Percentiles rank a stretch among this genome's conserved stretches.
Evolutionary conservation across 2,329 filamentous ascomycete genomes (phyloP).

Genomic region (Paecilomyces niveus): DNA sequence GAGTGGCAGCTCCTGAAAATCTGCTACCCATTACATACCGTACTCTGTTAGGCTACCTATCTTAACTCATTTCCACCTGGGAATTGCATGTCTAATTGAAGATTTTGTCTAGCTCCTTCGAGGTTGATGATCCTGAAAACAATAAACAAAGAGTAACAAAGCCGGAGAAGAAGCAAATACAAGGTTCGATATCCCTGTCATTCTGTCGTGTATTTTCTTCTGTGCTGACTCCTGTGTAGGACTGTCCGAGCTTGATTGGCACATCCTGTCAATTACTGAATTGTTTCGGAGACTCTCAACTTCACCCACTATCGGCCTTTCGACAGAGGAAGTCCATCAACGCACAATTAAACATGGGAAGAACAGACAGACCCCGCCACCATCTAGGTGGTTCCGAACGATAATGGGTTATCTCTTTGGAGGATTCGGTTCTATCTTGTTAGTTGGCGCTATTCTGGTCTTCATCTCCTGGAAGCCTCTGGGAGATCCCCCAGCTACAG

Average conservation of each 20-base stretch:
- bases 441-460: slow-evolving; percentile 62
- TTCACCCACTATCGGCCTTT: slow-evolving; percentile 53
- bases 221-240: not conserved
- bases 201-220: not conserved
- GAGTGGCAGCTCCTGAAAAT: no score
- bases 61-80: no score
- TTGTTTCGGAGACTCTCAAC: slow-evolving; percentile 54
- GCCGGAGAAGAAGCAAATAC: not conserved
- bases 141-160: no score
- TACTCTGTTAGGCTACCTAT: no score
- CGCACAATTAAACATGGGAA: slow-evolving; percentile 55
- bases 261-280: slow-evolving; percentile 48
- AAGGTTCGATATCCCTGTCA: not conserved
- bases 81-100: no score
- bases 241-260: no score
- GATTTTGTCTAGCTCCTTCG: no score
- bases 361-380: slow-evolving; percentile 61
- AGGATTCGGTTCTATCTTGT: slow-evolving; percentile 66
- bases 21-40: no score
- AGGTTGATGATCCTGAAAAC: no score
- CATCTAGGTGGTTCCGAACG: slow-evolving; percentile 52
- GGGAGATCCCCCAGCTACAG: slow-evolving; percentile 61
- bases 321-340: slow-evolving; percentile 48
- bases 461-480: slow-evolving; percentile 72
- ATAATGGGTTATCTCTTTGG: slow-evolving; percentile 67